Percentiles rank a stretch among this genome's conserved stretches.
Conservation (phyloP, 1,284 basidiomycete species). For the Amylostereum chailletii region DNA sequence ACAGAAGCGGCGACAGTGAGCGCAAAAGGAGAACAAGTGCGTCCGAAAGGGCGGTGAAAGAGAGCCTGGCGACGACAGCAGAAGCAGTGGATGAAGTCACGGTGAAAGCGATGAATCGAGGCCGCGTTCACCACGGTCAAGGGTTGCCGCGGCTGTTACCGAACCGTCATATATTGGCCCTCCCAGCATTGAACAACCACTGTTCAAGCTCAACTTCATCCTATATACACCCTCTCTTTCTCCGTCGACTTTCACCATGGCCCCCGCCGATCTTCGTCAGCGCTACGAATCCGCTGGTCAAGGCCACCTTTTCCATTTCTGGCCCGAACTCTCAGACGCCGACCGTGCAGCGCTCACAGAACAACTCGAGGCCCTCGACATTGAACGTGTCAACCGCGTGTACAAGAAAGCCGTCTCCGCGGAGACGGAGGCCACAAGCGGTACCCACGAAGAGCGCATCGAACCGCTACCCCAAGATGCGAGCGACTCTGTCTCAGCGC, state of each 20-base stretch:
- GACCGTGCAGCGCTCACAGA: constrained; percentile 60
- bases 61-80: not conserved
- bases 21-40: no score
- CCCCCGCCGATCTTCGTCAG: constrained; percentile 32
- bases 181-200: not conserved
- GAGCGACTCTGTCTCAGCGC: constrained; percentile 53
- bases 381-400: constrained; percentile 86
- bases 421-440: constrained; percentile 45
- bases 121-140: not conserved
- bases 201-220: not conserved
- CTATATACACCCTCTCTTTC: not conserved
- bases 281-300: constrained; percentile 79
- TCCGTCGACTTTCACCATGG: constrained; percentile 13
- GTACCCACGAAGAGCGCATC: constrained; percentile 42
- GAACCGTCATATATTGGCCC: not conserved
- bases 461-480: constrained; percentile 75
- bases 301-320: constrained; percentile 86
- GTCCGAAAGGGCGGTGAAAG: not conserved
- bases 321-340: constrained; percentile 57
- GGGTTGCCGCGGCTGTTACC: not conserved
- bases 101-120: not conserved
- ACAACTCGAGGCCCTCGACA: constrained; percentile 81
- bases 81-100: not conserved
- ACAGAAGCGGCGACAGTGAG: no score
- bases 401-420: constrained; percentile 71